These are phyloP conservation scores for Nakazawaea peltata DNA, from an alignment of 805 yeast genomes.

Conservation along the genomic window DNA sequence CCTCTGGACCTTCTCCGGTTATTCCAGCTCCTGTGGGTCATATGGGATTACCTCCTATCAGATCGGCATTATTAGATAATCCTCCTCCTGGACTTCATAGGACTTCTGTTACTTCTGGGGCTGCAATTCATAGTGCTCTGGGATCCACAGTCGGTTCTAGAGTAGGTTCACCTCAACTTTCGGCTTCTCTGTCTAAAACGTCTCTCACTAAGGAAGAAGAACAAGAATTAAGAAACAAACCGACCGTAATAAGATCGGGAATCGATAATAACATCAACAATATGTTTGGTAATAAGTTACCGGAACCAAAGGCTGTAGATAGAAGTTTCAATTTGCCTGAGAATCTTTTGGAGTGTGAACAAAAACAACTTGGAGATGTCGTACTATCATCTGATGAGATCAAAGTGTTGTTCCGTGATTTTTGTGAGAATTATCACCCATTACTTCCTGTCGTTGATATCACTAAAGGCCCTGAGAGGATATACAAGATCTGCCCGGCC, in stretches of 20 bases:
- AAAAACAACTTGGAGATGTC: conserved; percentile 67
- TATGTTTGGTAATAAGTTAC: conserved; percentile 11
- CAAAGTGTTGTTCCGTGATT: conserved; percentile 56
- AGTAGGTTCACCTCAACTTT: neutral
- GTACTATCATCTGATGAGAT: conserved; percentile 56
- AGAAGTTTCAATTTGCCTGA: conserved; percentile 19
- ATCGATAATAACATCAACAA: conserved; percentile 11
- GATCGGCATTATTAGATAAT: conserved; percentile 9
- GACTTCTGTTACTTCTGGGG: neutral
- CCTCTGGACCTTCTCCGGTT: neutral
- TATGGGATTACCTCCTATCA: conserved; percentile 1
- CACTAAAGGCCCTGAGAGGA: conserved; percentile 68
- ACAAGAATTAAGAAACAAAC: conserved; percentile 2
- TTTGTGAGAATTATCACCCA: conserved; percentile 71
- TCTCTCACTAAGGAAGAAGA: conserved; percentile 4
- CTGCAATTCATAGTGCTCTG: neutral
- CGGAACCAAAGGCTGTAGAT: conserved; percentile 10
- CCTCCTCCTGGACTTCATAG: conserved; percentile 9
- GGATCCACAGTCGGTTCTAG: neutral
- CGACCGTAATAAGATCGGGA: conserved; percentile 14
- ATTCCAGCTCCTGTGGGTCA: conserved; percentile 1
- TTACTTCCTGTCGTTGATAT: conserved; percentile 85
- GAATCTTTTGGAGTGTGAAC: conserved; percentile 41
- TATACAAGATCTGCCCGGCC: conserved; percentile 76
- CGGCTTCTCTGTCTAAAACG: neutral